These are phyloP conservation scores for Coffea canephora DNA, from an alignment of 257 asterid genomes.

Conservation along the genomic window DNA sequence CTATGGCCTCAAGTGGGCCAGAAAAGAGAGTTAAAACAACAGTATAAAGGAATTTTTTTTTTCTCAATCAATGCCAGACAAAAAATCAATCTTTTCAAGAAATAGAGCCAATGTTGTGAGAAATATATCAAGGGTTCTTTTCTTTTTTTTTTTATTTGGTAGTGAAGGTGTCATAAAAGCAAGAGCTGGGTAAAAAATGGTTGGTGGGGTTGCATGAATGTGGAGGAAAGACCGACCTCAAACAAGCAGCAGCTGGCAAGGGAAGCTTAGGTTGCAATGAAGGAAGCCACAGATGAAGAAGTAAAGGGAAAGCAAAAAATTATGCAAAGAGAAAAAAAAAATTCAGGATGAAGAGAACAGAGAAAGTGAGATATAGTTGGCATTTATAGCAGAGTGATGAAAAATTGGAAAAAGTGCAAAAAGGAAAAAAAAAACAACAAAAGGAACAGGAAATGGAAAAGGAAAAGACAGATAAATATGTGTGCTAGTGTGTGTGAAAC, in stretches of 20 bases:
- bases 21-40: conserved; percentile 29
- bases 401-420: conserved; percentile 16
- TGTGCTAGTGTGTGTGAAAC: conserved; percentile 8
- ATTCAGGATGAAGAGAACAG: not conserved
- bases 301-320: conserved; percentile 44
- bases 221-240: conserved; percentile 37
- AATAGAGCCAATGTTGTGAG: conserved; percentile 18
- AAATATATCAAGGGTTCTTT: not conserved
- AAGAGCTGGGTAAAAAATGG: conserved; percentile 39
- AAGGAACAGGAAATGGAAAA: conserved; percentile 13
- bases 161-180: conserved; percentile 26
- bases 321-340: not conserved
- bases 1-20: conserved; percentile 59
- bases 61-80: conserved; percentile 47
- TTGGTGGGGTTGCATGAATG: conserved; percentile 52
- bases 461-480: not conserved
- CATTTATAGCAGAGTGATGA: conserved; percentile 42
- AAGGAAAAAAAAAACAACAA: conserved; percentile 18
- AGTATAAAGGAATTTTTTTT: conserved; percentile 20
- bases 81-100: conserved; percentile 46
- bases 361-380: conserved; percentile 14
- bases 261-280: conserved; percentile 76
- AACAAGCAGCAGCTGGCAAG: conserved; percentile 52
- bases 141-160: conserved; percentile 8
- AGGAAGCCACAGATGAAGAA: conserved; percentile 43